phyloP scores from a whole-genome alignment of 2,329 filamentous ascomycete species.

The Mariannaea elegans region DNA sequence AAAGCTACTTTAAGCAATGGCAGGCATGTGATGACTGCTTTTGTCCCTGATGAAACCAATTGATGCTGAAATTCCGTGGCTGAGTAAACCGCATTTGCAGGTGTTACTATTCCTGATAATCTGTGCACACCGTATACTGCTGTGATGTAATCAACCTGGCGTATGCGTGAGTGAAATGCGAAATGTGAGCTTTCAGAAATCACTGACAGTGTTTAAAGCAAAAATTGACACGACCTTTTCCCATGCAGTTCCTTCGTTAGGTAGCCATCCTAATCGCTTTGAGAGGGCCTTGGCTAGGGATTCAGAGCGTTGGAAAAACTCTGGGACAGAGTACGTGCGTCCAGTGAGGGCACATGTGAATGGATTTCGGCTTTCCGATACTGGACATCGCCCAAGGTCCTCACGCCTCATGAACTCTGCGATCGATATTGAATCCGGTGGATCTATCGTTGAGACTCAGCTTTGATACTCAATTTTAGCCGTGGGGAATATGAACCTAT shows the following conservation, averaged over 20 bases:
- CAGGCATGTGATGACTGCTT: constrained; percentile 75
- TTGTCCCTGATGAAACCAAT: constrained; percentile 72
- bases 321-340: constrained; percentile 67
- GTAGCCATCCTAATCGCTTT: constrained; percentile 75
- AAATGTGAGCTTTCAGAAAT: neutral
- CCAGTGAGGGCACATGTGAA: constrained; percentile 82
- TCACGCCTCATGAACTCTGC: constrained; percentile 81
- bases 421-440: constrained; percentile 79
- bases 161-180: neutral
- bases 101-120: constrained; percentile 75
- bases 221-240: constrained; percentile 82
- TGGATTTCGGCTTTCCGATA: constrained; percentile 70
- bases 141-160: constrained; percentile 76
- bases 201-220: constrained; percentile 82
- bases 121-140: constrained; percentile 78
- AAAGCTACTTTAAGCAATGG: constrained; percentile 71
- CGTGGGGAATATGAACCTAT: too few relatives aligned
- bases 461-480: too few relatives aligned
- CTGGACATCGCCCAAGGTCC: constrained; percentile 69
- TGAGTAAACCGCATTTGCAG: constrained; percentile 80
- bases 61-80: constrained; percentile 76
- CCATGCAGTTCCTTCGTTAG: constrained; percentile 78
- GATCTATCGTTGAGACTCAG: too few relatives aligned
- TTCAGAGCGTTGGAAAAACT: constrained; percentile 74
- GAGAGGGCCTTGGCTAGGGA: constrained; percentile 72